Conservation (phyloP, 306 rosid genomes). For the Cicer yamashitae region DNA sequence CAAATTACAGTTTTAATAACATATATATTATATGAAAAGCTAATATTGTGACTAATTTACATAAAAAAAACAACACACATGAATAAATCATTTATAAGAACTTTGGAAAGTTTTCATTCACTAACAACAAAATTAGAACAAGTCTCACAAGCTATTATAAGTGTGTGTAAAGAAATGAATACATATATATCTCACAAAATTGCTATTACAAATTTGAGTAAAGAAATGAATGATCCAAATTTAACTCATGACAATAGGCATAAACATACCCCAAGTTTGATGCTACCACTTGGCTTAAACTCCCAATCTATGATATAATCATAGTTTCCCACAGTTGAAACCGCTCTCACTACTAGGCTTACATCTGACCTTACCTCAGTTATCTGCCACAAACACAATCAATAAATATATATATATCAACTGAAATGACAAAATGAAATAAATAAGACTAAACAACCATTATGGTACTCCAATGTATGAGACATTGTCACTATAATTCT, state of each 20-base stretch:
- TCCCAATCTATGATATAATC: conserved; percentile 71
- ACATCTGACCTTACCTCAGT: conserved; percentile 59
- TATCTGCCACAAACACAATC: conserved; percentile 45
- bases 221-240: background rate
- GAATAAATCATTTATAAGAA: too few relatives aligned
- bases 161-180: too few relatives aligned
- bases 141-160: too few relatives aligned
- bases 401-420: background rate
- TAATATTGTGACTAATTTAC: too few relatives aligned
- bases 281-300: conserved; percentile 65
- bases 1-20: background rate
- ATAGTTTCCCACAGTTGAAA: conserved; percentile 57
- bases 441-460: too few relatives aligned
- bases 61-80: too few relatives aligned
- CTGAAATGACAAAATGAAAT: background rate
- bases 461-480: too few relatives aligned
- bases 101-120: too few relatives aligned
- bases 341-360: conserved; percentile 58
- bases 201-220: background rate
- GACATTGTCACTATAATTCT: too few relatives aligned
- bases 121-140: too few relatives aligned
- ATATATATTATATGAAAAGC: too few relatives aligned
- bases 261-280: conserved; percentile 57
- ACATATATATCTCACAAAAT: too few relatives aligned
- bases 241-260: background rate